Base-by-base conservation (phyloP, 1,284 basidiomycete species). In the Earliella scabrosa region DNA sequence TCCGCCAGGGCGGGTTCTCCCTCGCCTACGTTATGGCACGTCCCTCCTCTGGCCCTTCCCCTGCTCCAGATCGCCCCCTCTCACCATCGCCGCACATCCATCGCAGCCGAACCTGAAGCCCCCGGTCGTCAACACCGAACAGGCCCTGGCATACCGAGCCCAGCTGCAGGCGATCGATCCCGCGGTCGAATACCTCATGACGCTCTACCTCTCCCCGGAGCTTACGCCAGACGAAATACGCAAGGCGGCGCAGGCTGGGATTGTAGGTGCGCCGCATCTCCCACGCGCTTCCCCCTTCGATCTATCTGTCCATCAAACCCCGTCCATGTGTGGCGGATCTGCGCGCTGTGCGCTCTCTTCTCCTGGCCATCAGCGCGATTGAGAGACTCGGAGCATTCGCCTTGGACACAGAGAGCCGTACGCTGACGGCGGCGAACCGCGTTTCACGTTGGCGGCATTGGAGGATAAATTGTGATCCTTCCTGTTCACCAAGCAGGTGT, bases 11-110 rank as follows among this genome's bases (percentile, higher is more conserved):
- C 46, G 97, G 97, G 1, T 94, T 99, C 68, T 77, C 82, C 55
- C 82, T 97, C 39, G 97, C 92, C 63, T 99, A 98, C 77, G 95
- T 99, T 45, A 99, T 99, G 97, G 95, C 93, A 68, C 44, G 74
- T 72, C 36, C 21, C 48, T 41, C 35, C 24, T 36, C 45, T 32
- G 31, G 34, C 46, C 46, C 21, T 38, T 46, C 39, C 41, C 38
- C 50, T 51, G 29, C 54, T 24, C 32, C 52, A 35, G 29, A 40
- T 23, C 23, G 27, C 36, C 5, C 26, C 49, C 34, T 52, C 38
- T 56, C 54, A 56, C 57, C 50, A 43, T 41, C 59, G 56, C 50
- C 29, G 26, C 27, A 20, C 48, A 44, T 35, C 23, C 50, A 44
- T 45, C 36, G 54, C 61, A 97, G 95, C 97, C 97, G 58, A 99